Evolutionary conservation across 805 yeast species (phyloP).

Genomic region (Lachancea nothofagi): DNA sequence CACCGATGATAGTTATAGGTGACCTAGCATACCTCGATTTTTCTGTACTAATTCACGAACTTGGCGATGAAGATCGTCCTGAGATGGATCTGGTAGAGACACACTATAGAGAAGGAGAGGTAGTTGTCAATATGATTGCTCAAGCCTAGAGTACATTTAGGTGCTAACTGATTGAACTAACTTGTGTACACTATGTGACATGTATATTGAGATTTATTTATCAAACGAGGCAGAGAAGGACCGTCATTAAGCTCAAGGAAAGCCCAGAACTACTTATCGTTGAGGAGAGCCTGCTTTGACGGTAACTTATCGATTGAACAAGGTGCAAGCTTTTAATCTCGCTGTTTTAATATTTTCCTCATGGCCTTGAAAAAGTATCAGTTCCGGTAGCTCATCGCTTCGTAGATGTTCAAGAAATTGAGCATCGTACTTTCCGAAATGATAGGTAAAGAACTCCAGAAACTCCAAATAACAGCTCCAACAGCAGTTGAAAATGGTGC

Average conservation of each 20-base stretch:
- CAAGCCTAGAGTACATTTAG: background rate
- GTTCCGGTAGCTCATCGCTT: slow-evolving; percentile 1
- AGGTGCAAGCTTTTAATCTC: too few species aligned
- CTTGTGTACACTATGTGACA: too few species aligned
- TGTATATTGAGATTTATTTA: too few species aligned
- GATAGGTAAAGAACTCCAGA: slow-evolving; percentile 1
- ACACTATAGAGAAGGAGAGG: slow-evolving; percentile 39
- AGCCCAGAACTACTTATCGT: too few species aligned
- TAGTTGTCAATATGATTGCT: background rate
- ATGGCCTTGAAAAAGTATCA: background rate
- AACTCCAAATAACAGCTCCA: slow-evolving; percentile 2
- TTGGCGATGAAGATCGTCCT: slow-evolving; percentile 61
- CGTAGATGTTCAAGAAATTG: background rate
- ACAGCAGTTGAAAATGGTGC: background rate
- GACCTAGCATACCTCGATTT: slow-evolving; percentile 55
- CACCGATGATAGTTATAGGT: slow-evolving; percentile 87
- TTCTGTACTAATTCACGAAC: slow-evolving; percentile 84
- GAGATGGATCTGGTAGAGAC: slow-evolving; percentile 70
- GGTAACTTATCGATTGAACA: too few species aligned
- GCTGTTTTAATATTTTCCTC: too few species aligned
- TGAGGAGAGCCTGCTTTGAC: too few species aligned
- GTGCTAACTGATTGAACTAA: too few species aligned
- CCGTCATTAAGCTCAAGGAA: too few species aligned
- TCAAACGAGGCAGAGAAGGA: too few species aligned
- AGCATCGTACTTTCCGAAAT: background rate